A percentile compares a stretch with the other conserved stretches of the same genome.
Evolutionary conservation across 495 filamentous ascomycete species (phyloP).

Genomic region (Thozetella sp.): DNA sequence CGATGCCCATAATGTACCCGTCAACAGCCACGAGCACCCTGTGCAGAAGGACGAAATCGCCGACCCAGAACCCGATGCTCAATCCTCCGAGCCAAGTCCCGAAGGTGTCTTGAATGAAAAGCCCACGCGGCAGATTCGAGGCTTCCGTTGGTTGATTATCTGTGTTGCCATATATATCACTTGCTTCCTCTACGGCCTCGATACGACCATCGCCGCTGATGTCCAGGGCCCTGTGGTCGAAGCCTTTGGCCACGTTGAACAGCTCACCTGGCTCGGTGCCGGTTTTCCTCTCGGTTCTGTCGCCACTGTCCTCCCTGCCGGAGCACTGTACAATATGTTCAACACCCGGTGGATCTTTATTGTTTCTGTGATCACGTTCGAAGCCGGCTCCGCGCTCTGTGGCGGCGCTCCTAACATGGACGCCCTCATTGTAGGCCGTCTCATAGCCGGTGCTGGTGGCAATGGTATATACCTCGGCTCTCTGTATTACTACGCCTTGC

Average conservation of each 20-base stretch:
- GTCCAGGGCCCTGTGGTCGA: conserved; percentile 57
- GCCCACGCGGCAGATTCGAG: conserved; percentile 3
- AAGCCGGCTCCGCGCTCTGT: conserved; percentile 52
- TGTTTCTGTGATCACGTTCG: conserved; percentile 48
- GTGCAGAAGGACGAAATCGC: no score
- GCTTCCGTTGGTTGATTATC: conserved; percentile 40
- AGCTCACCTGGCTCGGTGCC: conserved; percentile 61
- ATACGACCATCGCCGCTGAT: conserved; percentile 65
- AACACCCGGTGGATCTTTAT: conserved; percentile 56
- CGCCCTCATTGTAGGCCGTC: conserved; percentile 53
- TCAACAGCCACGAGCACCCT: no score
- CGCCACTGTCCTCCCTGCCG: conserved; percentile 39
- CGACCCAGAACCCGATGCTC: no score
- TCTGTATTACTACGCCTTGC: conserved; percentile 39
- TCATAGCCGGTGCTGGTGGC: conserved; percentile 37
- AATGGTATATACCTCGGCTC: conserved; percentile 50
- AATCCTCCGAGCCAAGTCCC: no score
- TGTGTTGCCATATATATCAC: conserved; percentile 46
- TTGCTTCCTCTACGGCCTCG: conserved; percentile 56
- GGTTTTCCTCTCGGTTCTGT: no score
- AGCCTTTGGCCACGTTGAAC: conserved; percentile 46
- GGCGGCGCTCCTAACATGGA: conserved; percentile 53
- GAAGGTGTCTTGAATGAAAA: no score
- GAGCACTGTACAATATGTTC: conserved; percentile 47
- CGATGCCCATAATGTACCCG: no score